Evolutionary conservation across 2,329 filamentous ascomycete genomes (phyloP).

Genomic region (Botrytis fragariae): DNA sequence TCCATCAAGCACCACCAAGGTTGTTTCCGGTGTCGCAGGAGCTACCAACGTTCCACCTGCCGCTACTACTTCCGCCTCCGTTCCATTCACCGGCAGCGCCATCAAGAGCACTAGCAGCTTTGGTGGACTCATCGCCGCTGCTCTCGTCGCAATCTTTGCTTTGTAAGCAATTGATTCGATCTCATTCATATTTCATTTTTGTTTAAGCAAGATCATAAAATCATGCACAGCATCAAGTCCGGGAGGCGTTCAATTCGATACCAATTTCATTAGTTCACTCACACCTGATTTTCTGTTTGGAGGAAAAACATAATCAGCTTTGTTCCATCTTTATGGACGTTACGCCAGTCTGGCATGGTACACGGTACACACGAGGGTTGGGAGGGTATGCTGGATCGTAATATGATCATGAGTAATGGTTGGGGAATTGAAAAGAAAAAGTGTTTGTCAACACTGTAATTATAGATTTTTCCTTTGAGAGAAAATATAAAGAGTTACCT

Average conservation of each 20-base stretch:
- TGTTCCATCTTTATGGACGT: conserved; percentile 27
- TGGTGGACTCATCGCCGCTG: conserved; percentile 31
- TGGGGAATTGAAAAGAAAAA: background rate
- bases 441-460: background rate
- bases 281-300: conserved; percentile 7
- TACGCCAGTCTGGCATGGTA: conserved; percentile 31
- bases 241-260: conserved; percentile 28
- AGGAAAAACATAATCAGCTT: conserved; percentile 19
- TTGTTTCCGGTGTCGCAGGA: conserved; percentile 15
- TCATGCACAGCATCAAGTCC: conserved; percentile 1
- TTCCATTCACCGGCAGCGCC: conserved; percentile 39
- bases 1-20: conserved; percentile 16
- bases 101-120: conserved; percentile 30
- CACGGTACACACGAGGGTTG: background rate
- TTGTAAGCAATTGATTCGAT: conserved; percentile 25
- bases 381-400: background rate
- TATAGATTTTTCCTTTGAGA: background rate
- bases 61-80: conserved; percentile 38
- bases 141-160: conserved; percentile 33
- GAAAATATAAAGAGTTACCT: background rate
- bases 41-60: conserved; percentile 31
- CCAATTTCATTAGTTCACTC: conserved; percentile 21
- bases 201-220: background rate
- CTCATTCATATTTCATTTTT: conserved; percentile 7
- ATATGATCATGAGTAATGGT: background rate